A percentile compares a stretch with the other conserved stretches of the same genome.
Conservation (phyloP, 2,329 filamentous ascomycete species). For the Herpotrichia juniperi region DNA sequence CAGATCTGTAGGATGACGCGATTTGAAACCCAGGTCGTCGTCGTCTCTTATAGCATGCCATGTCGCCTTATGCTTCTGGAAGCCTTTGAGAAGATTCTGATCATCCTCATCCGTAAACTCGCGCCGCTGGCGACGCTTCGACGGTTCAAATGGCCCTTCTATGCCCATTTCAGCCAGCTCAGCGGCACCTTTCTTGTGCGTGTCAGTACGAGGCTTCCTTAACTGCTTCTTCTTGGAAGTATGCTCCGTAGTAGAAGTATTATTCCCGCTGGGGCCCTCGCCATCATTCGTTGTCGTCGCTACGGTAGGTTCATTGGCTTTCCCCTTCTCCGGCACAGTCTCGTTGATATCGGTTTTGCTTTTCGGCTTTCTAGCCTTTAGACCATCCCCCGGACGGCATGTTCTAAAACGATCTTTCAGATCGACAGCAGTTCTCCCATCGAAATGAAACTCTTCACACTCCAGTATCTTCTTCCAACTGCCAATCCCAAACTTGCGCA, state of each 20-base stretch:
- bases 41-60: slow-evolving; percentile 67
- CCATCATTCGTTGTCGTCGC: neutral
- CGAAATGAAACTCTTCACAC: slow-evolving; percentile 62
- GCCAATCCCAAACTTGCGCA: slow-evolving; percentile 66
- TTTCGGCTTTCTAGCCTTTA: slow-evolving; percentile 40
- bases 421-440: slow-evolving; percentile 65
- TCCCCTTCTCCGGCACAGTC: neutral
- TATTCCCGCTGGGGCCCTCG: neutral
- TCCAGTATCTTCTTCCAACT: slow-evolving; percentile 69
- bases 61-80: slow-evolving; percentile 62
- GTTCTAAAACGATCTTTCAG: slow-evolving; percentile 67
- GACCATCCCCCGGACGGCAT: slow-evolving; percentile 54
- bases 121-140: slow-evolving; percentile 59
- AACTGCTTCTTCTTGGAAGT: neutral
- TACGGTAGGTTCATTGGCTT: neutral
- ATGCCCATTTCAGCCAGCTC: slow-evolving; percentile 55
- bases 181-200: slow-evolving; percentile 27
- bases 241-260: neutral
- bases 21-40: slow-evolving; percentile 55
- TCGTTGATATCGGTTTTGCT: slow-evolving; percentile 36
- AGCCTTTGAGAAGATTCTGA: slow-evolving; percentile 63
- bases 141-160: slow-evolving; percentile 55
- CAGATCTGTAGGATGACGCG: slow-evolving; percentile 62
- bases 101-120: slow-evolving; percentile 65
- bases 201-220: slow-evolving; percentile 14